Evolutionary conservation across 1,139 yeast species (phyloP).

Genomic region (Suhomyces kunorum): DNA sequence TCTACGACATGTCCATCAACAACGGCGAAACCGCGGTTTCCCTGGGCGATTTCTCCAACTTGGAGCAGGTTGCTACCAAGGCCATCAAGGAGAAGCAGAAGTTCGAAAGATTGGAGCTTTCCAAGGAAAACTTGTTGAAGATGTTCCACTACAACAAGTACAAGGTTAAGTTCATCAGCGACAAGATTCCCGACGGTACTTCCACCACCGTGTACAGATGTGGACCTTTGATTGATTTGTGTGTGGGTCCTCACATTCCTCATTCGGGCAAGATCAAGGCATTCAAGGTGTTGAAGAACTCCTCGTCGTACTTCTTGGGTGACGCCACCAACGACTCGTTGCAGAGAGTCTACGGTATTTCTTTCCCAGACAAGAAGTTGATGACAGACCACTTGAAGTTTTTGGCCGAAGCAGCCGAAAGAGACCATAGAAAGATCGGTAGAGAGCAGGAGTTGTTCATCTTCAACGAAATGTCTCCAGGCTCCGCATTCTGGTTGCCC

Average conservation of each 20-base stretch:
- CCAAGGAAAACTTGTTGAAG: conserved; percentile 85
- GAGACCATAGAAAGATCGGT: conserved; percentile 98
- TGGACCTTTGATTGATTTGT: conserved; percentile 95
- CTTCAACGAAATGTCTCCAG: conserved; percentile 97
- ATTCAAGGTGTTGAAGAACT: conserved; percentile 90
- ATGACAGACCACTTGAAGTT: conserved; percentile 96
- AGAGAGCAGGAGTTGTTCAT: conserved; percentile 93
- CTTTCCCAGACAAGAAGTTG: conserved; percentile 97
- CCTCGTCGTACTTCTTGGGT: conserved; percentile 95
- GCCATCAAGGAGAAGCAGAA: conserved; percentile 96
- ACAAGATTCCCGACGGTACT: conserved; percentile 94
- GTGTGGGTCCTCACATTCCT: conserved; percentile 98
- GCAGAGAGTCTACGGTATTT: conserved; percentile 97
- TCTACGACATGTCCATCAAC: conserved; percentile 92
- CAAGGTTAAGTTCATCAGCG: conserved; percentile 82
- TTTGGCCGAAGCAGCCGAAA: conserved; percentile 92
- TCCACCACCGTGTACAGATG: conserved; percentile 97
- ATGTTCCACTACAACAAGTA: conserved; percentile 97
- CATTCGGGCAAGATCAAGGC: conserved; percentile 97
- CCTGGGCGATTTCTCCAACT: conserved; percentile 77
- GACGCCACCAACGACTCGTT: conserved; percentile 90
- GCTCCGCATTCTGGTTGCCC: conserved; percentile 96
- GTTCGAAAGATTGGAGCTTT: conserved; percentile 88
- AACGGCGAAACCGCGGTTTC: conserved; percentile 73
- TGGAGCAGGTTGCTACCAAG: conserved; percentile 86